Base-by-base conservation (phyloP, 768 basidiomycete genomes). In the Leccinum sublutescens region DNA sequence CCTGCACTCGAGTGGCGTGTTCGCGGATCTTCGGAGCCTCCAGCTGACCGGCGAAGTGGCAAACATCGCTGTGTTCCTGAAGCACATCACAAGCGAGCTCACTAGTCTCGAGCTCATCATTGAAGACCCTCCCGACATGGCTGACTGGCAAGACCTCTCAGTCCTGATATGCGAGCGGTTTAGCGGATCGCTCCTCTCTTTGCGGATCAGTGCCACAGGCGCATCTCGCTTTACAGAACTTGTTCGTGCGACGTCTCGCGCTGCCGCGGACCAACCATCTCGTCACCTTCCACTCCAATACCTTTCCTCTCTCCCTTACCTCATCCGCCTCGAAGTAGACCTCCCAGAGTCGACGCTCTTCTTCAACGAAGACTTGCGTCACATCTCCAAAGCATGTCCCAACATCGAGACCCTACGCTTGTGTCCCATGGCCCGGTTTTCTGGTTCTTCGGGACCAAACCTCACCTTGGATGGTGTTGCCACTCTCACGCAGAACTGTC, bases 201-300 rank as follows among this genome's bases (percentile, higher is more conserved):
- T 91, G 61, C 81, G 81, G 56, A 79, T 91, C 62, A 75, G 79
- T 23, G 87, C 89, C 6, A 85, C 84, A 0, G 84, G 87, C 17
- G 81, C 87, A 23, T 85, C 84, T n/a, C 84, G 90, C 56, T 95
- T 91, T 77, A 81, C 82, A 4, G 91, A 95, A 62, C 82, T 95
- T 50, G 84, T 89, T 52, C 86, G 91, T 56, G 88, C 91, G 9
- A 87, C 89, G 5, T 79, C 85, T 31, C 80, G 86, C 61, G 84
- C 79, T 19, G 78, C 75, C 11, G 62, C 65, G 8, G 88, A 88
- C 61, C 79, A 83, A 23, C 80, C 86, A 12, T 78, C 82, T 50
- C 79, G 78, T 31, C 82, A 81, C 57, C 82, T 92, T 25, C 81
- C 87, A 17, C 78, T 92, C 54, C 82, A 85, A 62, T 74, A 82